Percentiles rank a stretch among this genome's conserved stretches.
phyloP scores from a whole-genome alignment of 371 early-diverging fungal species.

The Dichotomocladium elegans region DNA sequence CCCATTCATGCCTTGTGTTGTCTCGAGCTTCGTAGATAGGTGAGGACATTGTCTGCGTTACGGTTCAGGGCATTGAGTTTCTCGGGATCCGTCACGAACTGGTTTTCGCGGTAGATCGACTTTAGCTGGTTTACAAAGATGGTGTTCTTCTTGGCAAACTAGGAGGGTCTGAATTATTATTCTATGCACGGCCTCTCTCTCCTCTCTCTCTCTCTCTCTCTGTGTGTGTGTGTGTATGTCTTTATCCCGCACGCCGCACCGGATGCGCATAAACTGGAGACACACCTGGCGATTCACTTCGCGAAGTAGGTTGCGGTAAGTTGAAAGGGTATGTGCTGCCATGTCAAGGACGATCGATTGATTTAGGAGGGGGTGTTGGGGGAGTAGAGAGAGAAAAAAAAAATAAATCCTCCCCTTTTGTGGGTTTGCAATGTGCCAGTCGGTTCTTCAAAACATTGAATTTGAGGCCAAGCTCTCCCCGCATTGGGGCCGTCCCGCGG shows the following conservation, averaged over 20 bases:
- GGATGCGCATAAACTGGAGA: neutral
- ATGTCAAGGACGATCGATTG: too few species aligned
- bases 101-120: constrained; percentile 28
- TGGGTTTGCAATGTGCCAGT: too few species aligned
- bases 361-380: too few species aligned
- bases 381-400: too few species aligned
- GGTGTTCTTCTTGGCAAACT: constrained; percentile 40
- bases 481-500: too few species aligned
- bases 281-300: constrained; percentile 39
- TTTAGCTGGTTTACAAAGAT: constrained; percentile 32
- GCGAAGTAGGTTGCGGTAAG: constrained; percentile 36
- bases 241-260: neutral
- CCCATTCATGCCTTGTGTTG: constrained; percentile 44
- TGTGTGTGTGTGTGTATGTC: neutral
- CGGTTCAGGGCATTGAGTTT: constrained; percentile 23
- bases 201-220: neutral
- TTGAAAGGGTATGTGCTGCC: neutral
- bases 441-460: too few species aligned
- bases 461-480: too few species aligned
- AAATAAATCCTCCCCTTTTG: too few species aligned
- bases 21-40: constrained; percentile 34
- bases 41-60: constrained; percentile 41
- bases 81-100: constrained; percentile 27
- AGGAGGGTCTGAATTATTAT: neutral
- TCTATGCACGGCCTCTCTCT: neutral